Evolutionary conservation across 345 rosid species (phyloP).

Genomic region (Citrus inodora): DNA sequence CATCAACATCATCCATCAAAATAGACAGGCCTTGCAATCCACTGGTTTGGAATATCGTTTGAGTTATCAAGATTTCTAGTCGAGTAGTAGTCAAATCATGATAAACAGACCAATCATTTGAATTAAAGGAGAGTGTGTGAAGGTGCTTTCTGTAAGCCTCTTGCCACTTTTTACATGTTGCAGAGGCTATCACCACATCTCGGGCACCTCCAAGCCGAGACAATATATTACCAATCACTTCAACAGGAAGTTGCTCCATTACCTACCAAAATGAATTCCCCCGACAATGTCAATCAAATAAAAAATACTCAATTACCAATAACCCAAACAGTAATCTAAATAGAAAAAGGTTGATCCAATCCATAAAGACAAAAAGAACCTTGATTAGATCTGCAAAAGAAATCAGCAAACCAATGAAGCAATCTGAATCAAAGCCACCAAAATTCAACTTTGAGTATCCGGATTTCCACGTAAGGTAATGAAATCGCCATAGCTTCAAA

Average conservation of each 20-base stretch:
- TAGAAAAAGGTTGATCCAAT: slow-evolving; percentile 4
- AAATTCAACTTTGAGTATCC: not conserved
- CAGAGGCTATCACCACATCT: slow-evolving; percentile 78
- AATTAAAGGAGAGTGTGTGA: slow-evolving; percentile 67
- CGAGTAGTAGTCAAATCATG: slow-evolving; percentile 48
- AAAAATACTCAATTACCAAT: slow-evolving; percentile 5
- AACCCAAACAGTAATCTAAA: slow-evolving; percentile 2
- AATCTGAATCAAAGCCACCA: slow-evolving; percentile 8
- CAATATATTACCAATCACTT: slow-evolving; percentile 84
- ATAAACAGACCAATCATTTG: slow-evolving; percentile 58
- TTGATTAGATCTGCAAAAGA: slow-evolving; percentile 11
- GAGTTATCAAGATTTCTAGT: slow-evolving; percentile 77
- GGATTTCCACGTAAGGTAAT: not conserved
- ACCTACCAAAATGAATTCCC: not conserved
- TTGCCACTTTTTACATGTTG: slow-evolving; percentile 77
- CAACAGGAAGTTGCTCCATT: slow-evolving; percentile 86
- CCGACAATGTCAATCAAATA: not conserved
- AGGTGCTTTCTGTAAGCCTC: slow-evolving; percentile 73
- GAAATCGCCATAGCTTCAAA: not conserved
- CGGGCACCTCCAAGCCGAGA: slow-evolving; percentile 79
- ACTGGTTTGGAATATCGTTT: slow-evolving; percentile 73
- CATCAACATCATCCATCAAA: slow-evolving; percentile 60
- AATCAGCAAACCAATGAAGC: not conserved
- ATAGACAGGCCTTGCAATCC: slow-evolving; percentile 68
- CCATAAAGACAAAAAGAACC: not conserved